Base-by-base conservation (phyloP, 2,329 filamentous ascomycete species). In the Neofusicoccum kwambonambiense region DNA sequence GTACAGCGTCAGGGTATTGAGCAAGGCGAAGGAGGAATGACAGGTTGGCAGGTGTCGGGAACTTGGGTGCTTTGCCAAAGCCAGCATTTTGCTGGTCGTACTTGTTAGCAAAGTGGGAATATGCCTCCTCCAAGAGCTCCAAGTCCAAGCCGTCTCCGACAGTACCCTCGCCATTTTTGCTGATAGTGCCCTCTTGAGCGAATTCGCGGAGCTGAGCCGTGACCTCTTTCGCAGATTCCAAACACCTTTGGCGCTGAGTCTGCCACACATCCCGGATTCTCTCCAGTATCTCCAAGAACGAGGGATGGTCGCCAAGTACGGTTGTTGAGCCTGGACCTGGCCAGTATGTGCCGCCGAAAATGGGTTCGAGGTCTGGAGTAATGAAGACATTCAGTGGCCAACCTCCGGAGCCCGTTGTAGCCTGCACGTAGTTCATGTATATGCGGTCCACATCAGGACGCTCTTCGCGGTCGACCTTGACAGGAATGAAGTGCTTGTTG, bases 321-420 rank as follows among this genome's bases (percentile, higher is more conserved):
- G 73, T 79, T 66, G 76, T 82, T 4, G 87, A 86, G 56, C 87
- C 89, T 0, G 93, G 91, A 0, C 91, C 91, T 3, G 93, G 92
- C 91, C 93, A 98, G 77, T 97, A 98, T 8, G 94, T 97, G 27
- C 94, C 94, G 42, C 95, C 95, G 78, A 97, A 98, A 9, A 99
- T 90, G 0, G 95, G 95, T 73, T 97, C 90, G 31, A 98, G 84
- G 70, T 96, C 89, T 0, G 95, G 93, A 0, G 95, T 99, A 35
- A 98, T 84, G 75, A 99, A 98, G n/a, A 97, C 89, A 73, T 97
- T 98, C 67, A 98, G 80, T 0, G 95, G 95, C 93, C 95, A 98
- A 44, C 95, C 95, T 9, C 93, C 94, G 1, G 87, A 89, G 19
- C 91, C 93, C 65, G 90, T 96, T 11, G 95, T 94, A 1, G 94